Conservation (phyloP, 2,329 filamentous ascomycete species). For the Penicillium sp. region DNA sequence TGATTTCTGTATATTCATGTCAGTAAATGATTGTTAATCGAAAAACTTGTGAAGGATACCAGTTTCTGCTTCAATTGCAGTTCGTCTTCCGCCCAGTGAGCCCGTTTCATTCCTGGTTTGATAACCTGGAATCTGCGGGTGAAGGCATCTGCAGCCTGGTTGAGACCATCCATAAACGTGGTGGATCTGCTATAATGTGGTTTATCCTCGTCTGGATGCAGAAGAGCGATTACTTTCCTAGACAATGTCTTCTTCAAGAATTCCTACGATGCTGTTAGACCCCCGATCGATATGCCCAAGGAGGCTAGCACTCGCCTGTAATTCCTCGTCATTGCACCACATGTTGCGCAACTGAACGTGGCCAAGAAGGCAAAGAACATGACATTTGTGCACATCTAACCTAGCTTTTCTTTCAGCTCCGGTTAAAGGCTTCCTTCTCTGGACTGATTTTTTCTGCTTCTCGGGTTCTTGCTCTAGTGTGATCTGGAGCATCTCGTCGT, state of each 20-base stretch:
- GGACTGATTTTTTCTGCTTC: slow-evolving; percentile 24
- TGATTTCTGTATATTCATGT: slow-evolving; percentile 47
- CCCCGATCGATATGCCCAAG: not conserved
- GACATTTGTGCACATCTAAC: slow-evolving; percentile 78
- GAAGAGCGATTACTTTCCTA: slow-evolving; percentile 62
- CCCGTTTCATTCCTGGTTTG: slow-evolving; percentile 66
- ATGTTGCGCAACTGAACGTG: slow-evolving; percentile 76
- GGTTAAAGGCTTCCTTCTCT: slow-evolving; percentile 54
- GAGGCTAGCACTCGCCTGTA: slow-evolving; percentile 54
- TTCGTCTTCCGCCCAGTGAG: slow-evolving; percentile 72
- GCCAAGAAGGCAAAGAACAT: slow-evolving; percentile 77
- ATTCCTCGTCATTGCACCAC: slow-evolving; percentile 78
- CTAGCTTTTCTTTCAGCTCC: slow-evolving; percentile 61
- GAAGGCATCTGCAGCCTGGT: slow-evolving; percentile 67
- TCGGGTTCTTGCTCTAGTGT: slow-evolving; percentile 38
- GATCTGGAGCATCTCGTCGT: slow-evolving; percentile 36
- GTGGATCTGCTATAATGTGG: slow-evolving; percentile 75
- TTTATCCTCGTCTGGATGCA: slow-evolving; percentile 67
- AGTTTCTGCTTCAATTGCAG: slow-evolving; percentile 60
- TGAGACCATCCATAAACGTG: slow-evolving; percentile 76
- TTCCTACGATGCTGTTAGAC: slow-evolving; percentile 24
- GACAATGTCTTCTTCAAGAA: slow-evolving; percentile 64
- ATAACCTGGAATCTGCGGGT: slow-evolving; percentile 68
- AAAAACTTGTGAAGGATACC: slow-evolving; percentile 23
- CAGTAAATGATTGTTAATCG: slow-evolving; percentile 7